Evolutionary conservation across 768 basidiomycete genomes (phyloP).

Genomic region (Rhizopogon roseolus): DNA sequence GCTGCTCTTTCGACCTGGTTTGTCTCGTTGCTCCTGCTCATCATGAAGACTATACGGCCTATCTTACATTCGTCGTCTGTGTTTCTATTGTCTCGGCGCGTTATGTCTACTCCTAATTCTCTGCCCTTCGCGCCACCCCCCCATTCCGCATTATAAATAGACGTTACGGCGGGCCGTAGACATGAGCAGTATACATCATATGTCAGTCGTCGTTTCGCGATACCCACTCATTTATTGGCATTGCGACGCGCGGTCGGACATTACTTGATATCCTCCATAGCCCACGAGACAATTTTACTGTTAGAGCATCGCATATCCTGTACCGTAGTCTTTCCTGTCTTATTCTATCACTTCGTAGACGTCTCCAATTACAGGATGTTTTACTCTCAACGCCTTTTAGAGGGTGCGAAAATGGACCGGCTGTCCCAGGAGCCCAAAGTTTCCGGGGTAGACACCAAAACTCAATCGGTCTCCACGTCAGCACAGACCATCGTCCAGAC

Average conservation of each 20-base stretch:
- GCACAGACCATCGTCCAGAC: constrained; percentile 9
- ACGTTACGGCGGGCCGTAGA: constrained; percentile 39
- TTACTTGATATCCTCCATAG: constrained; percentile 33
- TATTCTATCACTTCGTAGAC: constrained; percentile 18
- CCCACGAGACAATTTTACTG: constrained; percentile 57
- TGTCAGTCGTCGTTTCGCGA: constrained; percentile 50
- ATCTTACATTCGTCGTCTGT: constrained; percentile 35
- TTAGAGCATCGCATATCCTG: constrained; percentile 65
- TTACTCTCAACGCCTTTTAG: not conserved
- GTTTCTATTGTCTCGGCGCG: constrained; percentile 31
- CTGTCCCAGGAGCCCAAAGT: not conserved
- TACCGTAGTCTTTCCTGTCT: constrained; percentile 30
- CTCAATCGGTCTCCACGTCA: constrained; percentile 22
- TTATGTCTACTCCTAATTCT: constrained; percentile 13
- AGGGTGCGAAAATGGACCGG: constrained; percentile 8
- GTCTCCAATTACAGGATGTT: constrained; percentile 6
- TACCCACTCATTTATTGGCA: constrained; percentile 39
- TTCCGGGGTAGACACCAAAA: too few species aligned
- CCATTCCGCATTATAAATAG: constrained; percentile 32
- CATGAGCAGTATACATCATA: constrained; percentile 42
- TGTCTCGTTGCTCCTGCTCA: constrained; percentile 54
- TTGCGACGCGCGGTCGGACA: constrained; percentile 48
- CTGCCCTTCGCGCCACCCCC: constrained; percentile 18
- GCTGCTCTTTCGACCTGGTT: constrained; percentile 61
- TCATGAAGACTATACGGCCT: constrained; percentile 39